phyloP scores from a whole-genome alignment of 2,329 filamentous ascomycete genomes.

The Neofusicoccum kwambonambiense region DNA sequence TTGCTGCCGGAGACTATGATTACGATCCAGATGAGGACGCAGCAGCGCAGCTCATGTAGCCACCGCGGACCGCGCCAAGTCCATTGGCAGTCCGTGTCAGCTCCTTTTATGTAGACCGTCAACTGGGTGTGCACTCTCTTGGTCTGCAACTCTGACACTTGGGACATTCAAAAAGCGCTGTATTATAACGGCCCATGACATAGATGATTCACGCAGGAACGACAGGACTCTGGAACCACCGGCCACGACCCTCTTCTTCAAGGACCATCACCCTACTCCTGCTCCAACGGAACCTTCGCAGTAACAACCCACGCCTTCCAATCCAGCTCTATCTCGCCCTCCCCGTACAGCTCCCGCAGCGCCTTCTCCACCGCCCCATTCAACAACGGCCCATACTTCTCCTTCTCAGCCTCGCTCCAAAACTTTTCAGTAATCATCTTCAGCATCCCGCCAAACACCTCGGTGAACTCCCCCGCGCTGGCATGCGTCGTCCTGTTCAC shows the following conservation, averaged over 20 bases:
- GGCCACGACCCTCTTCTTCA: background rate
- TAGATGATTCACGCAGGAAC: too few species aligned
- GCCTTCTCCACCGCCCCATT: slow-evolving; percentile 1
- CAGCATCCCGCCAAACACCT: background rate
- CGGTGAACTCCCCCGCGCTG: background rate
- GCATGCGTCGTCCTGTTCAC: background rate
- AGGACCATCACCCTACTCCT: background rate
- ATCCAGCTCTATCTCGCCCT: background rate
- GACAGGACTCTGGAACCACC: too few species aligned
- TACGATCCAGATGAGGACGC: too few species aligned
- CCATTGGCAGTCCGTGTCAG: too few species aligned
- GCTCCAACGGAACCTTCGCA: background rate
- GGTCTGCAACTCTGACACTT: too few species aligned
- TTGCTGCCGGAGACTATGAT: too few species aligned
- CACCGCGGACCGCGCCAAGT: too few species aligned
- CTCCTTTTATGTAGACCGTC: too few species aligned
- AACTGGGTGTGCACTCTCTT: too few species aligned
- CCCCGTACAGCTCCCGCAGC: slow-evolving; percentile 5
- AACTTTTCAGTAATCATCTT: background rate
- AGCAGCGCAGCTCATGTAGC: too few species aligned
- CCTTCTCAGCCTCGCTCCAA: slow-evolving; percentile 18
- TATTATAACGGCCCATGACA: too few species aligned
- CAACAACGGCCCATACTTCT: background rate
- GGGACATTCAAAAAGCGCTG: too few species aligned
- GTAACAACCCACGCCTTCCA: slow-evolving; percentile 7